Percentiles rank a stretch among this genome's conserved stretches.
Conservation (phyloP, 306 rosid species). For the Quercus mongolica region DNA sequence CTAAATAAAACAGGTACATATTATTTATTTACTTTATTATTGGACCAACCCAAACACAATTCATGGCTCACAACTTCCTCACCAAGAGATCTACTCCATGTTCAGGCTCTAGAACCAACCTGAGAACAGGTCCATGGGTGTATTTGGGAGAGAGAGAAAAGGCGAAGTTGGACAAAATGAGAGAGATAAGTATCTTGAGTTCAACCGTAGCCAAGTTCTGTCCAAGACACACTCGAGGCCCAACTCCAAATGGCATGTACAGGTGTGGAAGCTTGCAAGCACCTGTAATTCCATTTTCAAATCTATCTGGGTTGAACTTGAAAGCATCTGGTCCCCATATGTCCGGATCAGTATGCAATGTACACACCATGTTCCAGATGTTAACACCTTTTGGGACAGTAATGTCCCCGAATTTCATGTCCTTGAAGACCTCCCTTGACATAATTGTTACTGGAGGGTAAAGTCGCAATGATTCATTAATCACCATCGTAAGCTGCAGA, state of each 20-base stretch:
- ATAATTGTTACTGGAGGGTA: slow-evolving; percentile 18
- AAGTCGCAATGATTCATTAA: slow-evolving; percentile 29
- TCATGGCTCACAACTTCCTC: slow-evolving; percentile 23
- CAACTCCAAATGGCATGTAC: slow-evolving; percentile 37
- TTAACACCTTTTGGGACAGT: slow-evolving; percentile 17
- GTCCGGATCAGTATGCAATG: slow-evolving; percentile 22
- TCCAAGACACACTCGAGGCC: slow-evolving; percentile 39
- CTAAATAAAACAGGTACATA: not conserved
- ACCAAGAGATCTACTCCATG: slow-evolving; percentile 36
- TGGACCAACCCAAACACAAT: not conserved
- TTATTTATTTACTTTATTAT: not conserved
- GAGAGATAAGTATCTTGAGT: slow-evolving; percentile 31
- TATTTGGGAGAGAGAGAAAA: slow-evolving; percentile 37
- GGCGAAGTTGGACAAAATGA: slow-evolving; percentile 38
- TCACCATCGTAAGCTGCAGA: slow-evolving; percentile 31
- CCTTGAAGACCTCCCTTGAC: slow-evolving; percentile 20
- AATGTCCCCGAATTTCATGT: slow-evolving; percentile 24
- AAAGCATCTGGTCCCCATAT: slow-evolving; percentile 29
- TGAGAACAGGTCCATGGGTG: slow-evolving; percentile 25
- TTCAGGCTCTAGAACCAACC: slow-evolving; percentile 28
- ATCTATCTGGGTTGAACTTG: slow-evolving; percentile 30
- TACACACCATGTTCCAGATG: slow-evolving; percentile 9
- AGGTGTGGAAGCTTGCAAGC: slow-evolving; percentile 30
- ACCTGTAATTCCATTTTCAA: slow-evolving; percentile 28
- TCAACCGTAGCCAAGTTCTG: slow-evolving; percentile 30